Percentiles rank a stretch among this genome's conserved stretches.
Evolutionary conservation across 1,139 yeast genomes (phyloP).

Genomic region (Insectozyma bohioensis): DNA sequence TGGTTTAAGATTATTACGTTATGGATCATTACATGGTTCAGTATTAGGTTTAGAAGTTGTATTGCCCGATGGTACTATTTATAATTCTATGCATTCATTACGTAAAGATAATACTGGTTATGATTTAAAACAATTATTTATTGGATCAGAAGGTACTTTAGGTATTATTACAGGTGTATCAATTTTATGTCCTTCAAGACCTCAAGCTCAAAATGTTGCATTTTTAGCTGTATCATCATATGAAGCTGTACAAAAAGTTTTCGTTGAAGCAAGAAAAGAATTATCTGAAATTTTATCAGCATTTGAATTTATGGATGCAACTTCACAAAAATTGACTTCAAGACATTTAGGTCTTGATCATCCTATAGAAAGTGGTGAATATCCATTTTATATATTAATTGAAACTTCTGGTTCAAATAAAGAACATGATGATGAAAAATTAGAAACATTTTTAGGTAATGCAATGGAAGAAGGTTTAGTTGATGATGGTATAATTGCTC

Average conservation of each 20-base stretch:
- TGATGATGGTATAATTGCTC: conserved; percentile 91
- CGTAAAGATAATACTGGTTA: conserved; percentile 95
- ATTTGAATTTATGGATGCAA: conserved; percentile 89
- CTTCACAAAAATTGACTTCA: conserved; percentile 66
- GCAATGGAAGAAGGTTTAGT: conserved; percentile 85
- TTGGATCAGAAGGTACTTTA: conserved; percentile 90
- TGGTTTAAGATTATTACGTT: conserved; percentile 82
- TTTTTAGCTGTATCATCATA: conserved; percentile 80
- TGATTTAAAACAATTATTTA: conserved; percentile 86
- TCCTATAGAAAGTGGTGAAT: conserved; percentile 73
- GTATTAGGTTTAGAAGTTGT: conserved; percentile 93
- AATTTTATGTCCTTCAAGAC: conserved; percentile 88
- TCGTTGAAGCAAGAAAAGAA: conserved; percentile 75
- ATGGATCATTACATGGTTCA: conserved; percentile 91
- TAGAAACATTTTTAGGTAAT: conserved; percentile 76
- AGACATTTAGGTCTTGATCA: conserved; percentile 56
- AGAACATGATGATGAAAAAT: conserved; percentile 77
- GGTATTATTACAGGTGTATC: conserved; percentile 92
- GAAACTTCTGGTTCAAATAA: conserved; percentile 94
- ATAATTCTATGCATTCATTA: conserved; percentile 76
- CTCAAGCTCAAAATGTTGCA: conserved; percentile 84
- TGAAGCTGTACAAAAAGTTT: conserved; percentile 80
- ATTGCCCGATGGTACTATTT: conserved; percentile 82
- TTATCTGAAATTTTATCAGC: conserved; percentile 87
- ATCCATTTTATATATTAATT: conserved; percentile 86